Evolutionary conservation across 164 flowering plant genomes (phyloP).

Genomic region (Chimonanthus praecox): DNA sequence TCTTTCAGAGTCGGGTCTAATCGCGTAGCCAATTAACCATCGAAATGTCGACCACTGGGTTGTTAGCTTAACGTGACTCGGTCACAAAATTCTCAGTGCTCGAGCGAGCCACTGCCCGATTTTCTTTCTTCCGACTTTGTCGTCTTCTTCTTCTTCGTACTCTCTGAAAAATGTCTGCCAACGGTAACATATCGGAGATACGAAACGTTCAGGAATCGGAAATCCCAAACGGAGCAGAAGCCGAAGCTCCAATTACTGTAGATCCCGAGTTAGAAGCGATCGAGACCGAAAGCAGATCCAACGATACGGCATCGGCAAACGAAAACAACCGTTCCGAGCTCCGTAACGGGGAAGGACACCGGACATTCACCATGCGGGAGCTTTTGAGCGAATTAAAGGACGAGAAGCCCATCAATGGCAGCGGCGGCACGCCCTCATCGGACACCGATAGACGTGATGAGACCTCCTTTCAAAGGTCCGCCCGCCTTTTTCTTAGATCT

Average conservation of each 20-base stretch:
- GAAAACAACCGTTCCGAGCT: slow-evolving; percentile 3
- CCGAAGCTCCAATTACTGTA: background rate
- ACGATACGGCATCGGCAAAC: background rate
- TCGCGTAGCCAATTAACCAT: too few species aligned
- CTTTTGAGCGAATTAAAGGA: slow-evolving; percentile 2
- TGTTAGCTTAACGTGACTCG: too few species aligned
- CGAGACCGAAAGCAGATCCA: slow-evolving; percentile 5
- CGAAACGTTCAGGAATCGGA: background rate
- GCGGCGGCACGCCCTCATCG: background rate
- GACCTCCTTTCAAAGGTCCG: slow-evolving; percentile 1
- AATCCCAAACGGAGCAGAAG: background rate
- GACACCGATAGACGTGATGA: slow-evolving; percentile 2
- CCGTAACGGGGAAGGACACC: background rate
- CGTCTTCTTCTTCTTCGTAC: too few species aligned
- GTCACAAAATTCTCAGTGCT: too few species aligned
- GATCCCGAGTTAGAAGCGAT: background rate
- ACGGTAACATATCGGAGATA: background rate
- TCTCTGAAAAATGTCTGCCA: background rate
- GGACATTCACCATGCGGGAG: slow-evolving; percentile 6
- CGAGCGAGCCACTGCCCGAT: background rate
- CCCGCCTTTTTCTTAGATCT: background rate
- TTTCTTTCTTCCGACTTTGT: background rate
- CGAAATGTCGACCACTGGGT: too few species aligned
- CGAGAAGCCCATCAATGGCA: background rate
- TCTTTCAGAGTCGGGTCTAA: too few species aligned